Conservation (phyloP, 1,284 basidiomycete species). For the Ganoderma resinaceum region DNA sequence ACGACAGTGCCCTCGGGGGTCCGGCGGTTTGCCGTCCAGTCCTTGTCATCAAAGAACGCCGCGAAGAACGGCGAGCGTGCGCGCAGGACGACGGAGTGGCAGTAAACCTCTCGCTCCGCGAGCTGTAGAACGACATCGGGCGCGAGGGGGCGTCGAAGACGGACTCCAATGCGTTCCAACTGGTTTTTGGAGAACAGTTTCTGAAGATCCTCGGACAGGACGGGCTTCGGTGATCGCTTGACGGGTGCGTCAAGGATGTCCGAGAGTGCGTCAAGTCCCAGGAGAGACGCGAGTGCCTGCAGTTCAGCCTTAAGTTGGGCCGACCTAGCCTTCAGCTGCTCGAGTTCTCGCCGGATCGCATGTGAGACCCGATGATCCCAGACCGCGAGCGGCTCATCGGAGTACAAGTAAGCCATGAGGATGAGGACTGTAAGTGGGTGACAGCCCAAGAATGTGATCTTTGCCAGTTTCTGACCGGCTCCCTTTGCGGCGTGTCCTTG, state of each 20-base stretch:
- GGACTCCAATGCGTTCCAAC: slow-evolving; percentile 10
- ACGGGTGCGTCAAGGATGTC: slow-evolving; percentile 60
- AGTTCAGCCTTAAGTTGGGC: slow-evolving; percentile 70
- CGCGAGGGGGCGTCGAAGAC: slow-evolving; percentile 39
- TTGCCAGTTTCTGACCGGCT: slow-evolving; percentile 16
- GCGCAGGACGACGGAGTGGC: slow-evolving; percentile 81
- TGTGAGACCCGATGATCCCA: slow-evolving; percentile 84
- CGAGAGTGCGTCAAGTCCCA: slow-evolving; percentile 62
- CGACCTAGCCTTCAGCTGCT: slow-evolving; percentile 50
- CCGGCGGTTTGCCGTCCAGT: slow-evolving; percentile 80
- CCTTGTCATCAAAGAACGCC: slow-evolving; percentile 85
- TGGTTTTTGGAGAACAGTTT: slow-evolving; percentile 45
- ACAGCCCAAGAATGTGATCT: slow-evolving; percentile 56
- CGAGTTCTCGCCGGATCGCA: slow-evolving; percentile 52
- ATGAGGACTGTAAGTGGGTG: slow-evolving; percentile 77
- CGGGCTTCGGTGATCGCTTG: slow-evolving; percentile 54
- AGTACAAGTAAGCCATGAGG: slow-evolving; percentile 87
- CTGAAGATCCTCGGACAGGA: slow-evolving; percentile 57
- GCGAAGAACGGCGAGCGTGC: slow-evolving; percentile 88
- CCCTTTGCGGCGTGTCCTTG: slow-evolving; percentile 30
- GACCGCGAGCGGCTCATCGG: slow-evolving; percentile 82
- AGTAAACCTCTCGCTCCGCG: slow-evolving; percentile 70
- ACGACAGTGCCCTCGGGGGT: slow-evolving; percentile 60
- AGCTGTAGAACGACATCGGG: slow-evolving; percentile 84
- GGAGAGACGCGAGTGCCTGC: slow-evolving; percentile 55